Percentiles rank a stretch among this genome's conserved stretches.
phyloP scores from a whole-genome alignment of 371 early-diverging fungal genomes.

The Actinomortierella ambigua region DNA sequence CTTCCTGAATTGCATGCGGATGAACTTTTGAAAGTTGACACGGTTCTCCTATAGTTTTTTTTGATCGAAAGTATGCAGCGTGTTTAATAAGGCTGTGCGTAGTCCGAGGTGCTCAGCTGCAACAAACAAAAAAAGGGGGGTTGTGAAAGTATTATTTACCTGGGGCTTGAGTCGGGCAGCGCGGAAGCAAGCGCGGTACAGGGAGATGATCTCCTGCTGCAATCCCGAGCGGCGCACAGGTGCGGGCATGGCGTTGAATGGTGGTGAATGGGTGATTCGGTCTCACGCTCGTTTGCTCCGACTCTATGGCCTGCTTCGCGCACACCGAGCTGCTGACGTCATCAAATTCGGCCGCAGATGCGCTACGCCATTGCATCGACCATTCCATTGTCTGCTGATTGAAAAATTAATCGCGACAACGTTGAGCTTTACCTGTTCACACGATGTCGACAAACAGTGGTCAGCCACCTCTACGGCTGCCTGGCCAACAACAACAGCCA shows the following conservation, averaged over 20 bases:
- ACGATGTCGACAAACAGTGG: too few relatives aligned
- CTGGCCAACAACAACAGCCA: conserved; percentile 6
- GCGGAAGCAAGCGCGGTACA: conserved; percentile 64
- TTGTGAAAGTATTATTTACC: conserved; percentile 25
- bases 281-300: too few relatives aligned
- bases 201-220: conserved; percentile 60
- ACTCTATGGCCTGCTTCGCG: too few relatives aligned
- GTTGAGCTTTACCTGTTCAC: too few relatives aligned
- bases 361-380: too few relatives aligned
- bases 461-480: too few relatives aligned
- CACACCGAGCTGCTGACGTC: too few relatives aligned
- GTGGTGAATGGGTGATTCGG: too few relatives aligned
- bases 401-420: too few relatives aligned
- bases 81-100: background rate
- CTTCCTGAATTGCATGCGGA: conserved; percentile 63
- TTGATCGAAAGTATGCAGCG: background rate
- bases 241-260: conserved; percentile 18
- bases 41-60: conserved; percentile 49
- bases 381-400: too few relatives aligned
- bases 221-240: conserved; percentile 62
- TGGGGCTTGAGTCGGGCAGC: conserved; percentile 61
- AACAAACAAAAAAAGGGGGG: background rate
- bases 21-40: conserved; percentile 61
- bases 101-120: background rate
- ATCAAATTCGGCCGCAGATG: too few relatives aligned